Conservation (phyloP, 345 rosid genomes). For the Melaleuca quinquenervia region DNA sequence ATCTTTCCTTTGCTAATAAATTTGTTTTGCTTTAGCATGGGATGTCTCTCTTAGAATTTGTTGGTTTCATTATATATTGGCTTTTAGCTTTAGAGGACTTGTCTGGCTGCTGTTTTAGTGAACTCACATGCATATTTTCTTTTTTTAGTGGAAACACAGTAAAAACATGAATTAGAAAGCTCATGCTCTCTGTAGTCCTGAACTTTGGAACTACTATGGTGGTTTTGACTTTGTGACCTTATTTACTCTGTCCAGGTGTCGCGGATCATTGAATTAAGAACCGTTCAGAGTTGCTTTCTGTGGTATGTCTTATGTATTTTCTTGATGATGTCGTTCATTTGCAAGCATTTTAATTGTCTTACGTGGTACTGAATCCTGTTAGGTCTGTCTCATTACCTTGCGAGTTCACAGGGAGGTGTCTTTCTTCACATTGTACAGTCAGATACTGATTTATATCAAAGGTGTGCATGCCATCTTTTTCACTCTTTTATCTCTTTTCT, state of each 20-base stretch:
- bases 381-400: background rate
- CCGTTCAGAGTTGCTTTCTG: slow-evolving; percentile 1
- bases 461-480: background rate
- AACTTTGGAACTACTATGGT: background rate
- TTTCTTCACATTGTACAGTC: background rate
- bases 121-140: background rate
- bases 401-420: background rate
- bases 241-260: slow-evolving; percentile 51
- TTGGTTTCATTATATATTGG: background rate
- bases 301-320: slow-evolving; percentile 11
- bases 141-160: background rate
- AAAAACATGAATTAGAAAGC: background rate
- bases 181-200: background rate
- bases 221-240: background rate
- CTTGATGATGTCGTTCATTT: background rate
- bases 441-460: background rate
- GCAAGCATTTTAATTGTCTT: background rate
- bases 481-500: background rate
- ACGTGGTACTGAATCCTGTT: background rate
- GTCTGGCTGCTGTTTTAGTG: background rate
- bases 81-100: background rate
- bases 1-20: background rate
- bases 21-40: background rate
- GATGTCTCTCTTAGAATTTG: background rate
- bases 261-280: slow-evolving; percentile 78